Percentiles rank a stretch among this genome's conserved stretches.
Evolutionary conservation across 352 stramenopile genomes (phyloP).

Genomic region (Globisporangium emineosum): DNA sequence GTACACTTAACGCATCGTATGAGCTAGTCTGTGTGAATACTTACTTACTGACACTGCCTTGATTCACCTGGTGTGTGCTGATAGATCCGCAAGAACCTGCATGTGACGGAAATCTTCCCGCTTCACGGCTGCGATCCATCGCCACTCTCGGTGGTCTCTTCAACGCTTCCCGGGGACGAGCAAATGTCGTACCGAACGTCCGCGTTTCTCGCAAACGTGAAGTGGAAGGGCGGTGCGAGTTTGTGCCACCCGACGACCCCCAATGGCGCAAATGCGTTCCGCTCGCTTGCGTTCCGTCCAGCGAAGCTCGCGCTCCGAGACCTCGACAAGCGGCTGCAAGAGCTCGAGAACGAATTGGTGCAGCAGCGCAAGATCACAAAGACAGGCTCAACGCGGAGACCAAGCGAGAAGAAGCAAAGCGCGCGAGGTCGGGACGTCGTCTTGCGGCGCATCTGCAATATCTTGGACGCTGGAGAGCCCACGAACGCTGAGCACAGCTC

Average conservation of each 20-base stretch:
- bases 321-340: slow-evolving; percentile 63
- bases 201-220: slow-evolving; percentile 53
- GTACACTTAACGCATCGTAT: slow-evolving; percentile 19
- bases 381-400: slow-evolving; percentile 34
- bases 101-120: slow-evolving; percentile 68
- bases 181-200: slow-evolving; percentile 33
- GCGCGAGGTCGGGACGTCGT: slow-evolving; percentile 71
- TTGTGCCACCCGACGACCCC: slow-evolving; percentile 54
- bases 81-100: slow-evolving; percentile 33
- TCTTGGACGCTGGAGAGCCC: slow-evolving; percentile 63
- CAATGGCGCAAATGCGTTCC: slow-evolving; percentile 49
- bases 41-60: too few relatives aligned
- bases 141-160: slow-evolving; percentile 20
- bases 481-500: slow-evolving; percentile 48
- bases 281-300: slow-evolving; percentile 57
- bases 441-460: slow-evolving; percentile 59
- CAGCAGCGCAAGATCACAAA: slow-evolving; percentile 48
- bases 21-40: neutral
- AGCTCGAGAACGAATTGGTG: slow-evolving; percentile 50
- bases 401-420: slow-evolving; percentile 40
- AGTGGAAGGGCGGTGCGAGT: slow-evolving; percentile 64
- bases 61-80: neutral
- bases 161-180: slow-evolving; percentile 11
- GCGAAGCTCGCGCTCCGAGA: slow-evolving; percentile 70
- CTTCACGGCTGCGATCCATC: slow-evolving; percentile 62